Evolutionary conservation across 2,329 filamentous ascomycete genomes (phyloP).

Genomic region (Rhytidhysteron rufulum): DNA sequence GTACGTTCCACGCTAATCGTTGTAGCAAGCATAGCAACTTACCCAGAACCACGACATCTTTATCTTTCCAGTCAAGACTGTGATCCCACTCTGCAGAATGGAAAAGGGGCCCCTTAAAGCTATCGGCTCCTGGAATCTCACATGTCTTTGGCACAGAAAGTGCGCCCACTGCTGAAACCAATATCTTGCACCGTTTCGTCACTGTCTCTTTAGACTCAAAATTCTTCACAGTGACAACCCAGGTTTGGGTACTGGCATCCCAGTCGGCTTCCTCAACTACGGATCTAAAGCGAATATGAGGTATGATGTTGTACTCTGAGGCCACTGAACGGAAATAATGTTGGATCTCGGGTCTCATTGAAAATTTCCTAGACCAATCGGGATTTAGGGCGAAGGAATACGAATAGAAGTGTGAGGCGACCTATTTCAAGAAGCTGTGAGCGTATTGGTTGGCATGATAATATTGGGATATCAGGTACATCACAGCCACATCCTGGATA

Average conservation of each 20-base stretch:
- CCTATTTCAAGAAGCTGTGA: slow-evolving; percentile 10
- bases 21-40: slow-evolving; percentile 1
- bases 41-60: slow-evolving; percentile 28
- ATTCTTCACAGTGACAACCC: slow-evolving; percentile 29
- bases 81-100: slow-evolving; percentile 42
- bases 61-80: slow-evolving; percentile 45
- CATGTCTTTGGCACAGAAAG: slow-evolving; percentile 30
- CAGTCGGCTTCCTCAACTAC: slow-evolving; percentile 42
- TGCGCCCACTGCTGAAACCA: slow-evolving; percentile 24
- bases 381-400: slow-evolving; percentile 59
- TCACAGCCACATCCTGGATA: slow-evolving; percentile 34
- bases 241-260: slow-evolving; percentile 41
- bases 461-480: slow-evolving; percentile 10
- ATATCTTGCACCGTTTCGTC: slow-evolving; percentile 19
- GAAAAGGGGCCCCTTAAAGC: slow-evolving; percentile 38
- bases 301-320: slow-evolving; percentile 30
- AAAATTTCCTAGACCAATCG: slow-evolving; percentile 57
- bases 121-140: slow-evolving; percentile 43
- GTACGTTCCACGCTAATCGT: no score
- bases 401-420: slow-evolving; percentile 55
- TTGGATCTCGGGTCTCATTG: slow-evolving; percentile 53
- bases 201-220: slow-evolving; percentile 16
- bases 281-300: slow-evolving; percentile 44
- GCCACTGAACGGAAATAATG: slow-evolving; percentile 46
- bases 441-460: slow-evolving; percentile 4